These are phyloP conservation scores for Fusarium subglutinans DNA, from an alignment of 2,329 filamentous ascomycete genomes.

Conservation along the genomic window DNA sequence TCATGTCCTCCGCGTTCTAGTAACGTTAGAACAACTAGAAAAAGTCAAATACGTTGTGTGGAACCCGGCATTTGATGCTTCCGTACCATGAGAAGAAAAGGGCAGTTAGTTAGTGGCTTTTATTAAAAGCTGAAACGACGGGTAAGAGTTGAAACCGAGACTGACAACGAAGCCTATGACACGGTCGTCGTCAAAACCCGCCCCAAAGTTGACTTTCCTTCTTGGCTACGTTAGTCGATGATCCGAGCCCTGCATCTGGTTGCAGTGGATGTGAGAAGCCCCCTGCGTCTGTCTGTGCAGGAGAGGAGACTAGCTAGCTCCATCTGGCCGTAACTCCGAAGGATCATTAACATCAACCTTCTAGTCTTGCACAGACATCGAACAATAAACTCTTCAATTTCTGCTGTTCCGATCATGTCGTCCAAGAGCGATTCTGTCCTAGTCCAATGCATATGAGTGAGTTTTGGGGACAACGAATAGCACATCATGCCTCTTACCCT, in stretches of 20 bases:
- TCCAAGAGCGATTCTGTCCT: neutral
- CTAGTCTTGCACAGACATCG: slow-evolving; percentile 2
- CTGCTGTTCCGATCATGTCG: neutral
- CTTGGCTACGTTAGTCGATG: slow-evolving; percentile 9
- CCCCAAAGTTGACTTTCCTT: neutral
- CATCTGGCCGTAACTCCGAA: slow-evolving; percentile 34
- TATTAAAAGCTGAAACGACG: slow-evolving; percentile 21
- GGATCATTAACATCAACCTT: slow-evolving; percentile 23
- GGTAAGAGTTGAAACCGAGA: slow-evolving; percentile 4
- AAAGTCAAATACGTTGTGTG: neutral
- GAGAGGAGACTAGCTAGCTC: slow-evolving; percentile 36
- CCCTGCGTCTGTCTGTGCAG: neutral
- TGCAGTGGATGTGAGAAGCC: slow-evolving; percentile 17
- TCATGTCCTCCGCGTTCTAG: neutral
- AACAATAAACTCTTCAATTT: neutral
- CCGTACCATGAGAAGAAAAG: neutral
- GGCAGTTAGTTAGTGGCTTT: neutral
- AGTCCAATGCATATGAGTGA: neutral
- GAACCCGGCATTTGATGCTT: neutral
- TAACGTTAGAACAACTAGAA: neutral
- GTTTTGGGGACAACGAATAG: neutral
- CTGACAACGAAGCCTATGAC: slow-evolving; percentile 8
- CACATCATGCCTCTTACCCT: neutral
- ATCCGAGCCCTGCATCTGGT: slow-evolving; percentile 27
- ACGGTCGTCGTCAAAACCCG: slow-evolving; percentile 12